These are phyloP conservation scores for Trypanosoma platydactyli DNA, from an alignment of 208 protist species.

Conservation along the genomic window DNA sequence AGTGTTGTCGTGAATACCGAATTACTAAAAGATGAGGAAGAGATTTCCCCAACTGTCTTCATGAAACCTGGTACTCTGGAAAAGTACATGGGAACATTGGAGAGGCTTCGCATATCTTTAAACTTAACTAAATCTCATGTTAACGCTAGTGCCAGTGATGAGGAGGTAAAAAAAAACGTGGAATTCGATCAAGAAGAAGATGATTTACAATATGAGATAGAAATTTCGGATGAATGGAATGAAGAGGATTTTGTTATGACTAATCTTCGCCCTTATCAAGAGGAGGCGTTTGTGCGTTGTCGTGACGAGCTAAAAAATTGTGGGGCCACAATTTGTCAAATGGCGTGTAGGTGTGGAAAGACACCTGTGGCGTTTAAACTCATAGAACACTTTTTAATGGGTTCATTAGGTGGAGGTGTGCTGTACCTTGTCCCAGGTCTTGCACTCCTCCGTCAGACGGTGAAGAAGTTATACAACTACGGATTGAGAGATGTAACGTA, in stretches of 20 bases:
- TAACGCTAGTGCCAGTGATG: background rate
- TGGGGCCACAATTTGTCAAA: constrained; percentile 66
- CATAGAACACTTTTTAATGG: constrained; percentile 43
- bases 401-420: constrained; percentile 28
- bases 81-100: constrained; percentile 19
- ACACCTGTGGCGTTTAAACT: constrained; percentile 68
- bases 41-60: background rate
- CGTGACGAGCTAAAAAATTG: constrained; percentile 33
- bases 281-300: constrained; percentile 58
- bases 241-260: constrained; percentile 36
- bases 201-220: constrained; percentile 15
- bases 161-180: background rate
- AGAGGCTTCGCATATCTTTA: constrained; percentile 24
- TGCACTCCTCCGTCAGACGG: constrained; percentile 68
- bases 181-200: constrained; percentile 2
- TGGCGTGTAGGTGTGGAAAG: constrained; percentile 82
- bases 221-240: constrained; percentile 10
- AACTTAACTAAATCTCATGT: background rate
- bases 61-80: constrained; percentile 8
- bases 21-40: background rate
- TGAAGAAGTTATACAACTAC: constrained; percentile 60
- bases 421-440: constrained; percentile 79
- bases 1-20: background rate
- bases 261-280: constrained; percentile 59
- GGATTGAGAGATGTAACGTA: constrained; percentile 47